Conservation (phyloP, 257 asterid species). For the Coffea eugenioides region DNA sequence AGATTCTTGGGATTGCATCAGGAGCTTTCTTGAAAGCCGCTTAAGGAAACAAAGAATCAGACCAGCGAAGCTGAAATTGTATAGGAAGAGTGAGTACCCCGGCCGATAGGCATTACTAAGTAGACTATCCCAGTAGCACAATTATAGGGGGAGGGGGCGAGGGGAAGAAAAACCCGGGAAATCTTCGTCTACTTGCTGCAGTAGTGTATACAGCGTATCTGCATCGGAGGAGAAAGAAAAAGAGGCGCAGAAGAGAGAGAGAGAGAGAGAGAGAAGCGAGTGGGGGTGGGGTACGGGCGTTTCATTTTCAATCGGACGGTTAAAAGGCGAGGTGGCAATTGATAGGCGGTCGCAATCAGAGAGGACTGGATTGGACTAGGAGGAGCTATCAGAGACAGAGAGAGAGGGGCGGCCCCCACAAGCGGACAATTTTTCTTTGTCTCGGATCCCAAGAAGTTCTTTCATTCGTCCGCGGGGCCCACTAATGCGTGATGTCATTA, state of each 20-base stretch:
- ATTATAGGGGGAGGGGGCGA: constrained; percentile 16
- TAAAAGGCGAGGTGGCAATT: constrained; percentile 20
- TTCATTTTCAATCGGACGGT: constrained; percentile 44
- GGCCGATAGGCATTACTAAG: too few species aligned
- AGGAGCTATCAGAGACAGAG: constrained; percentile 14
- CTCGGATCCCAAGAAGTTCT: constrained; percentile 37
- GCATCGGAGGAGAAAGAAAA: constrained; percentile 7
- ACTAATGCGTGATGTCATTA: constrained; percentile 21
- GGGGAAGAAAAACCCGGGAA: constrained; percentile 56
- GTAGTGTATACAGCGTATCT: neutral
- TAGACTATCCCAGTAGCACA: too few species aligned
- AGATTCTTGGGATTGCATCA: constrained; percentile 45
- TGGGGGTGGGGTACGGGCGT: constrained; percentile 14
- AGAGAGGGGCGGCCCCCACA: constrained; percentile 11
- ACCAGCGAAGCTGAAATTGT: constrained; percentile 3
- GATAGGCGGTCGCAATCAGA: constrained; percentile 18
- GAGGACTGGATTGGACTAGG: constrained; percentile 21
- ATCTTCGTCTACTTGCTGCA: constrained; percentile 7
- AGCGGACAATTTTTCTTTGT: constrained; percentile 27
- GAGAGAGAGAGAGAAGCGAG: neutral
- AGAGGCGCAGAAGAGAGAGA: too few species aligned
- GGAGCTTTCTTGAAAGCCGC: constrained; percentile 25
- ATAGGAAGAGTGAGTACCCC: too few species aligned
- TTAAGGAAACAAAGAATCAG: constrained; percentile 34
- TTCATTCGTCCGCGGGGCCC: constrained; percentile 28